phyloP scores from a whole-genome alignment of 371 early-diverging fungal species.

The Saksenaea oblongispora region DNA sequence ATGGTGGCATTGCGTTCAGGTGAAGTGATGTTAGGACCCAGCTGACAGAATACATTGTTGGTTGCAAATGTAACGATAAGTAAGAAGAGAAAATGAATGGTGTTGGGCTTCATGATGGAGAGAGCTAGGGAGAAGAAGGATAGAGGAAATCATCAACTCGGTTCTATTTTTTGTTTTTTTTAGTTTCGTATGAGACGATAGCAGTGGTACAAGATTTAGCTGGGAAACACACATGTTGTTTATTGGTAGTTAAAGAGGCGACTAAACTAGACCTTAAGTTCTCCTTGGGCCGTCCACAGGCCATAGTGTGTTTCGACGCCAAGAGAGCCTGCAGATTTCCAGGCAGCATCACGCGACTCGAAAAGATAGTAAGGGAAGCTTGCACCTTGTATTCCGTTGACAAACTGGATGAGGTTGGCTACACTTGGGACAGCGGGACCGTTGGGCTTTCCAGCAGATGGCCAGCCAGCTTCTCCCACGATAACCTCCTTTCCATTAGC shows the following conservation, averaged over 20 bases:
- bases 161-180: not conserved
- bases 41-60: slow-evolving; percentile 24
- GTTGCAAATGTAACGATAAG: not conserved
- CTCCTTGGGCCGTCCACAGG: slow-evolving; percentile 21
- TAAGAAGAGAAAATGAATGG: not conserved
- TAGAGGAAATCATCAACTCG: not conserved
- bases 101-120: not conserved
- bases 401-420: slow-evolving; percentile 43
- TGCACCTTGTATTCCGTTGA: slow-evolving; percentile 32
- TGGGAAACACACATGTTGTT: slow-evolving; percentile 1
- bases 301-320: slow-evolving; percentile 66
- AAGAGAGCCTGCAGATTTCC: slow-evolving; percentile 52
- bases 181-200: not conserved
- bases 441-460: slow-evolving; percentile 51
- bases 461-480: slow-evolving; percentile 72
- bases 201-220: not conserved
- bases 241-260: not conserved
- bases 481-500: slow-evolving; percentile 48
- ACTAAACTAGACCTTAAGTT: slow-evolving; percentile 20
- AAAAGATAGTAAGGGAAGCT: slow-evolving; percentile 62
- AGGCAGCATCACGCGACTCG: slow-evolving; percentile 60
- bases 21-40: slow-evolving; percentile 29
- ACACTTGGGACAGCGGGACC: slow-evolving; percentile 52
- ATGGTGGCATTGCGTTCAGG: slow-evolving; percentile 36
- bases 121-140: slow-evolving; percentile 3